Evolutionary conservation across 129 eudicot genomes (phyloP).

Genomic region (Helichrysum umbraculigerum): DNA sequence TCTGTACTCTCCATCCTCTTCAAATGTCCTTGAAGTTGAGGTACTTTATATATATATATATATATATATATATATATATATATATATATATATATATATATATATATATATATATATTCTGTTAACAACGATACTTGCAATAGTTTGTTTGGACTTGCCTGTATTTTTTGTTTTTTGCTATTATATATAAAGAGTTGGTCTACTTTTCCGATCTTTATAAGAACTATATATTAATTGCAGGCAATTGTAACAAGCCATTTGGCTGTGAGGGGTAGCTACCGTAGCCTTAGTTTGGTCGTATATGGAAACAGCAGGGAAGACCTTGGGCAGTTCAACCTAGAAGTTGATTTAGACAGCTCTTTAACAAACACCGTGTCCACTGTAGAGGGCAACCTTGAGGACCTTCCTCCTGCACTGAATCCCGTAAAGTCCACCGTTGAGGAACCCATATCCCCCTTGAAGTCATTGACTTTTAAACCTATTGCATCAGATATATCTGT

Average conservation of each 20-base stretch:
- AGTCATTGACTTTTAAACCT: constrained; percentile 48
- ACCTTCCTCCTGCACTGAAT: constrained; percentile 77
- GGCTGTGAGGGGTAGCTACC: constrained; percentile 94
- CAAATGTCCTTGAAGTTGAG: constrained; percentile 97
- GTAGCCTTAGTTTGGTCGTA: constrained; percentile 92
- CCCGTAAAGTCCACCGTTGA: constrained; percentile 44
- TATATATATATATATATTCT: not conserved
- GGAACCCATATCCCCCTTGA: constrained; percentile 53
- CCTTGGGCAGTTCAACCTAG: constrained; percentile 90
- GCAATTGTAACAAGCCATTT: constrained; percentile 90
- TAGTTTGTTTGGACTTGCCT: not conserved
- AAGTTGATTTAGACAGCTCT: constrained; percentile 82
- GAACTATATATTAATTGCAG: constrained; percentile 43
- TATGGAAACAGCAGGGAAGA: constrained; percentile 96
- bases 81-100: not conserved
- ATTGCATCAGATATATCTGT: constrained; percentile 51
- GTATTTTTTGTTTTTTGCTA: not conserved
- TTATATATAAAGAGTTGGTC: not conserved
- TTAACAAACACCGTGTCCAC: constrained; percentile 68
- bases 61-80: no score
- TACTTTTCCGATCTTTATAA: not conserved
- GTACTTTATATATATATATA: constrained; percentile 36
- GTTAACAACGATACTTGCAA: not conserved
- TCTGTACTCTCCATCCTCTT: constrained; percentile 93
- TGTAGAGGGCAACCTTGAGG: constrained; percentile 90